These are phyloP conservation scores for Suhomyces ambrosiae DNA, from an alignment of 1,139 yeast genomes.

Conservation along the genomic window DNA sequence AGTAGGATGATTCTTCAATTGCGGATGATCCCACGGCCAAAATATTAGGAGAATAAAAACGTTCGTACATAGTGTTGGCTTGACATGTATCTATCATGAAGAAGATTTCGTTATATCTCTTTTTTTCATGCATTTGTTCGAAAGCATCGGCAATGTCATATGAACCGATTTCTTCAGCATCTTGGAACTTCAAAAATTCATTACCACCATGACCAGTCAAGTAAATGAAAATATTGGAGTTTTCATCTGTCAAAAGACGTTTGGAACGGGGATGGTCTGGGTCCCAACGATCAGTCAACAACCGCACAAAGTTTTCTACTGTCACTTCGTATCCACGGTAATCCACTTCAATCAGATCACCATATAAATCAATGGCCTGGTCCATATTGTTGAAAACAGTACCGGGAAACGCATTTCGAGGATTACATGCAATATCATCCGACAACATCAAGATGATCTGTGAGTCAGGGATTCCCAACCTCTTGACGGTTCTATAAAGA, in stretches of 20 bases:
- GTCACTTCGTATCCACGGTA: conserved; percentile 98
- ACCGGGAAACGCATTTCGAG: conserved; percentile 94
- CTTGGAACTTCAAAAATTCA: conserved; percentile 95
- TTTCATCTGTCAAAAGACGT: conserved; percentile 86
- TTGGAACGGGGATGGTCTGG: conserved; percentile 91
- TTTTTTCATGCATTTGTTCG: conserved; percentile 95
- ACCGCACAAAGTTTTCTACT: conserved; percentile 88
- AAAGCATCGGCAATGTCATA: conserved; percentile 97
- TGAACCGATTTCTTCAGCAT: conserved; percentile 95
- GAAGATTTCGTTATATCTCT: conserved; percentile 89
- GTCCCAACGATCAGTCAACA: conserved; percentile 94
- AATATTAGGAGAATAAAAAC: conserved; percentile 89
- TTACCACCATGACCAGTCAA: conserved; percentile 99
- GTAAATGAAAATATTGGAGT: conserved; percentile 89
- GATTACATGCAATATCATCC: conserved; percentile 96
- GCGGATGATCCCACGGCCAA: conserved; percentile 93
- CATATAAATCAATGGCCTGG: conserved; percentile 90
- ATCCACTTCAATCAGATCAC: conserved; percentile 93
- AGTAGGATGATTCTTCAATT: conserved; percentile 86
- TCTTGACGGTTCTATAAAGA: conserved; percentile 91
- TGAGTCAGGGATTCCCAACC: conserved; percentile 96
- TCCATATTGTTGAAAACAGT: conserved; percentile 93
- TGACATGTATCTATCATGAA: conserved; percentile 99
- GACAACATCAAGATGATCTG: conserved; percentile 95
- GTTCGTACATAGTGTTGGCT: conserved; percentile 95